These are phyloP conservation scores for Venustampulla echinocandica DNA, from an alignment of 495 filamentous ascomycete species.

Conservation along the genomic window DNA sequence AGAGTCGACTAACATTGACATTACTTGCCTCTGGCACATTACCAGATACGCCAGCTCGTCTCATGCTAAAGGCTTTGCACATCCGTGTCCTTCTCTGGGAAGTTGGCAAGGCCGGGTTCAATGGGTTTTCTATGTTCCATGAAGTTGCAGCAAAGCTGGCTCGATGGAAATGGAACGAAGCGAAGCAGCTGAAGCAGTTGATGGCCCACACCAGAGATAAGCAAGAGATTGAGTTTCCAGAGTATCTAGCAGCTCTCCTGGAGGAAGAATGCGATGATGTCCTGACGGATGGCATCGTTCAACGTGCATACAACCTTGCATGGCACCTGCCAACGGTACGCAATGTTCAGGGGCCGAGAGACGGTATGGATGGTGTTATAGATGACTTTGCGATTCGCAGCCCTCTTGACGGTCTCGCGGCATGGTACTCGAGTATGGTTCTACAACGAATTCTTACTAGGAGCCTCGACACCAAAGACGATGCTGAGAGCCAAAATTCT, in stretches of 20 bases:
- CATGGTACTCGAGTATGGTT: conserved; percentile 79
- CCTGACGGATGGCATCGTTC: conserved; percentile 64
- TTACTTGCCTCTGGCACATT: conserved; percentile 83
- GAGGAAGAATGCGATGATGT: conserved; percentile 73
- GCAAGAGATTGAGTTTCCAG: conserved; percentile 56
- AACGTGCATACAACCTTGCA: conserved; percentile 83
- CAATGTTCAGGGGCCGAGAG: conserved; percentile 50
- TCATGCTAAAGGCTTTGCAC: conserved; percentile 91
- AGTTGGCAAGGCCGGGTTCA: conserved; percentile 54
- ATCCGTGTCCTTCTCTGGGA: conserved; percentile 82
- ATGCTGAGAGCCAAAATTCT: conserved; percentile 25
- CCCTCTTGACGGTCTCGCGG: conserved; percentile 80
- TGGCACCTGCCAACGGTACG: conserved; percentile 74
- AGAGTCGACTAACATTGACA: conserved; percentile 76
- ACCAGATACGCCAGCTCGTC: conserved; percentile 69
- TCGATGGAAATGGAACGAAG: conserved; percentile 70
- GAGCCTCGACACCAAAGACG: conserved; percentile 41
- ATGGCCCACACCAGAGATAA: conserved; percentile 45
- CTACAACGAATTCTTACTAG: conserved; percentile 60
- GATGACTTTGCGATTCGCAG: conserved; percentile 81
- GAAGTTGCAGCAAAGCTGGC: conserved; percentile 59
- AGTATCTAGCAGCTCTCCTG: conserved; percentile 64
- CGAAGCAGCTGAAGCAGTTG: conserved; percentile 53
- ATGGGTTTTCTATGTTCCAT: conserved; percentile 51
- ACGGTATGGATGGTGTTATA: conserved; percentile 73